Percentiles rank a stretch among this genome's conserved stretches.
Evolutionary conservation across 495 filamentous ascomycete genomes (phyloP).

Genomic region (Penicillium crystallinum): DNA sequence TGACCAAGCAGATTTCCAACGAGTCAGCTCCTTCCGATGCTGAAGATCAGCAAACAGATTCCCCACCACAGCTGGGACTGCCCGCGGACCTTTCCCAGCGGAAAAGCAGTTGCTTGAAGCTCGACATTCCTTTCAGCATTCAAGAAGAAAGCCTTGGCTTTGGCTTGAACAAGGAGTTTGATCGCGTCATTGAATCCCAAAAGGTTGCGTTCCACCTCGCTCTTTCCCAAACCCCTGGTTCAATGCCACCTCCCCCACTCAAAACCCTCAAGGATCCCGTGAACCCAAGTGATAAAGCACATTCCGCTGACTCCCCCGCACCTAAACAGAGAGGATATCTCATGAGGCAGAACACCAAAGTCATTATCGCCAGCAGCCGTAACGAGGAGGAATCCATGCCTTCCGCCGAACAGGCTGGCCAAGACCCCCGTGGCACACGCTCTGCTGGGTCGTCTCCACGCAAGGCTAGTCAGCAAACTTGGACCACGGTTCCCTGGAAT

Average conservation of each 20-base stretch:
- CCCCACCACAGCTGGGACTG: slow-evolving; percentile 13
- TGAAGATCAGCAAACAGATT: slow-evolving; percentile 21
- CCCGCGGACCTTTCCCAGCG: slow-evolving; percentile 32
- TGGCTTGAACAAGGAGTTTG: slow-evolving; percentile 87
- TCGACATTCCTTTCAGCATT: slow-evolving; percentile 63
- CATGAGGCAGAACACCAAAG: slow-evolving; percentile 97
- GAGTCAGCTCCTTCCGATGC: slow-evolving; percentile 26
- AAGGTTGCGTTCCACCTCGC: slow-evolving; percentile 74
- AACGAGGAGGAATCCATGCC: slow-evolving; percentile 42
- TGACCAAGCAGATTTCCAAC: slow-evolving; percentile 29
- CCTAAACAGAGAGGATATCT: slow-evolving; percentile 88
- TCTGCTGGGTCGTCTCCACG: slow-evolving; percentile 68
- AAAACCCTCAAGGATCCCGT: slow-evolving; percentile 6
- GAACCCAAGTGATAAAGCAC: slow-evolving; percentile 2
- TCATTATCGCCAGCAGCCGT: slow-evolving; percentile 80
- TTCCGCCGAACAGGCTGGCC: slow-evolving; percentile 44
- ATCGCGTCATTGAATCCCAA: slow-evolving; percentile 92
- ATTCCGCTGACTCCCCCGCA: slow-evolving; percentile 52
- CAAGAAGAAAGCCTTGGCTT: slow-evolving; percentile 60
- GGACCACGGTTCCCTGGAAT: slow-evolving; percentile 98
- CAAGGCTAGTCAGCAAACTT: slow-evolving; percentile 75
- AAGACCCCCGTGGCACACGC: slow-evolving; percentile 51
- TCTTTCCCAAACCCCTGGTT: slow-evolving; percentile 32
- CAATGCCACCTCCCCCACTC: slow-evolving; percentile 5
- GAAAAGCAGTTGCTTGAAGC: slow-evolving; percentile 48